Conservation (phyloP, 345 rosid genomes). For the Draba incana region DNA sequence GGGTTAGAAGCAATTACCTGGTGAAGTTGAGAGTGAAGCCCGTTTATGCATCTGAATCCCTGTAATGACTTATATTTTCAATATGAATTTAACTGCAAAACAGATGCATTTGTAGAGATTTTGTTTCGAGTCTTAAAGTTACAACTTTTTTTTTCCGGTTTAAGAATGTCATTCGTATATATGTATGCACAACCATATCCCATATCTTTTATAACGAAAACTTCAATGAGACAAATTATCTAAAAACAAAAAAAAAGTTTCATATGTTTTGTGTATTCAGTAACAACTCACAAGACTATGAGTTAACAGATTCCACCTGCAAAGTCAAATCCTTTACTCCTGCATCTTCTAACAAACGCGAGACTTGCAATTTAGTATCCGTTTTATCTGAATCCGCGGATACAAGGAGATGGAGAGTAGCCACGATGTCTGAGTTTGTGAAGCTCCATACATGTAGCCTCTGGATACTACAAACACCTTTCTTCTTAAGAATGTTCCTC, state of each 20-base stretch:
- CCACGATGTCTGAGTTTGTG: constrained; percentile 80
- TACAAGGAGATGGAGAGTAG: constrained; percentile 75
- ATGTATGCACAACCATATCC: not conserved
- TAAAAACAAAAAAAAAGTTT: not conserved
- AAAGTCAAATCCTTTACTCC: constrained; percentile 87
- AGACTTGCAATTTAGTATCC: constrained; percentile 59
- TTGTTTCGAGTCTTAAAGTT: too few species aligned
- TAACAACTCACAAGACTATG: constrained; percentile 21
- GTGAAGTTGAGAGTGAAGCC: too few species aligned
- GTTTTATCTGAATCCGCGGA: constrained; percentile 62
- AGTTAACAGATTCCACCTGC: constrained; percentile 62
- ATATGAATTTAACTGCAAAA: too few species aligned
- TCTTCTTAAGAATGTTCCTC: constrained; percentile 53
- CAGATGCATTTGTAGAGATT: too few species aligned
- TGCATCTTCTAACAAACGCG: constrained; percentile 63
- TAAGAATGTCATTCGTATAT: too few species aligned
- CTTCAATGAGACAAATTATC: constrained; percentile 1
- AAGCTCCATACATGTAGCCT: constrained; percentile 89
- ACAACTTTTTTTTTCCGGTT: too few species aligned
- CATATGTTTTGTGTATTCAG: constrained; percentile 7
- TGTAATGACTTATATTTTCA: too few species aligned
- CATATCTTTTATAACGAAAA: constrained; percentile 3
- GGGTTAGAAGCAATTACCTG: too few species aligned
- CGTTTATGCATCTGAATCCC: too few species aligned
- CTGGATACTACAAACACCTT: constrained; percentile 68